Conservation (phyloP, 345 rosid genomes). For the Reutealis trisperma region DNA sequence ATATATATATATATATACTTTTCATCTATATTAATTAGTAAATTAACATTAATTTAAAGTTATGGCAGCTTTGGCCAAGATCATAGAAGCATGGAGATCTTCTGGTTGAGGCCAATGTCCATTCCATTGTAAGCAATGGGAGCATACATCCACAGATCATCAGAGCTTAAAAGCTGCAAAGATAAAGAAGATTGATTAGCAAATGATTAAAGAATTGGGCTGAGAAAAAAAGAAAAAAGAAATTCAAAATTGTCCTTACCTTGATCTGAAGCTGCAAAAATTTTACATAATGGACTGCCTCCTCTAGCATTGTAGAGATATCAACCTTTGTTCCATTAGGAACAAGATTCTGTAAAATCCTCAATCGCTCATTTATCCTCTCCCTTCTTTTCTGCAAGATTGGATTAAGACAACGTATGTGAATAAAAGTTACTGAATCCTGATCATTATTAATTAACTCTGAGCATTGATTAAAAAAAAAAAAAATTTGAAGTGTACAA, state of each 20-base stretch:
- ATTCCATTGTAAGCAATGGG: constrained; percentile 90
- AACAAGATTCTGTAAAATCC: constrained; percentile 73
- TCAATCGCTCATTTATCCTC: constrained; percentile 78
- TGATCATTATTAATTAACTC: background rate
- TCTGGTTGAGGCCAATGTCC: constrained; percentile 73
- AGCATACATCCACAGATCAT: constrained; percentile 96
- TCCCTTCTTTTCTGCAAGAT: constrained; percentile 78
- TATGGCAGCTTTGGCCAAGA: background rate
- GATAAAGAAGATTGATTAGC: background rate
- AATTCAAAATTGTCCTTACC: constrained; percentile 34
- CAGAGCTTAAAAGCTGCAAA: constrained; percentile 86
- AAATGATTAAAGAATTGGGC: background rate
- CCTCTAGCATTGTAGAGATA: constrained; percentile 96
- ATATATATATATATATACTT: background rate
- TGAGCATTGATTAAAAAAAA: background rate
- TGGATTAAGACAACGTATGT: background rate
- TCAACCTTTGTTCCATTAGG: constrained; percentile 95
- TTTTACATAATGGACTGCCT: constrained; percentile 87
- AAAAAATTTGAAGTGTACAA: background rate
- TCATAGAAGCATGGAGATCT: constrained; percentile 48
- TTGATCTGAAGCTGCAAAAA: constrained; percentile 89
- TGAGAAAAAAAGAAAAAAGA: background rate
- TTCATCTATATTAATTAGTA: too few species aligned
- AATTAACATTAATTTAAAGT: background rate
- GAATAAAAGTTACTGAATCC: background rate